phyloP scores from a whole-genome alignment of 495 filamentous ascomycete species.

The Xylona heveae region DNA sequence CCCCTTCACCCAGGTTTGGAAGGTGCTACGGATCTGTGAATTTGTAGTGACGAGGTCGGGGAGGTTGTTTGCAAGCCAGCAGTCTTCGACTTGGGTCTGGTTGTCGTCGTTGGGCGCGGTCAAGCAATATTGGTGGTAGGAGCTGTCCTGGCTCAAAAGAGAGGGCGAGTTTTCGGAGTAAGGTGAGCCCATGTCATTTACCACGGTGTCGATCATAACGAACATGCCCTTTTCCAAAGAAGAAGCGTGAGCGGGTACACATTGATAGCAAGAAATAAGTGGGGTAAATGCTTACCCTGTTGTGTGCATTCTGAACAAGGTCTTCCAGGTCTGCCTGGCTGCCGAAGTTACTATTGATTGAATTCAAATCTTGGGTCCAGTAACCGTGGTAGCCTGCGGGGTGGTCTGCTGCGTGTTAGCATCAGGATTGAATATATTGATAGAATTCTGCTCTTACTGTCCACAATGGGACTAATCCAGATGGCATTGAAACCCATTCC shows the following conservation, averaged over 20 bases:
- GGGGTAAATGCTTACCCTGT: too few species aligned
- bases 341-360: constrained; percentile 44
- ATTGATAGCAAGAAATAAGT: too few species aligned
- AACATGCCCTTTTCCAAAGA: too few species aligned
- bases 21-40: constrained; percentile 29
- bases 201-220: too few species aligned
- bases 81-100: constrained; percentile 24
- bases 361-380: constrained; percentile 49
- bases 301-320: too few species aligned
- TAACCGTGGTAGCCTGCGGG: constrained; percentile 41
- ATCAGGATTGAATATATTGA: too few species aligned
- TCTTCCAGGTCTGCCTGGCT: constrained; percentile 38
- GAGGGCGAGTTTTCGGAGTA: too few species aligned
- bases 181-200: too few species aligned
- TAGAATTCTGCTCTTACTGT: too few species aligned
- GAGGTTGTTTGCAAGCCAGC: constrained; percentile 48
- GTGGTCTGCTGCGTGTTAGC: constrained; percentile 15
- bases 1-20: constrained; percentile 40
- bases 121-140: constrained; percentile 45
- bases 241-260: too few species aligned
- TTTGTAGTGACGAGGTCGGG: constrained; percentile 50
- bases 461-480: constrained; percentile 66
- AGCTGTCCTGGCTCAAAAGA: constrained; percentile 38
- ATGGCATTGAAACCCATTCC: constrained; percentile 15
- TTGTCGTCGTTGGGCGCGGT: constrained; percentile 44